Conservation (phyloP, 768 basidiomycete species). For the Pisolithus tinctorius region DNA sequence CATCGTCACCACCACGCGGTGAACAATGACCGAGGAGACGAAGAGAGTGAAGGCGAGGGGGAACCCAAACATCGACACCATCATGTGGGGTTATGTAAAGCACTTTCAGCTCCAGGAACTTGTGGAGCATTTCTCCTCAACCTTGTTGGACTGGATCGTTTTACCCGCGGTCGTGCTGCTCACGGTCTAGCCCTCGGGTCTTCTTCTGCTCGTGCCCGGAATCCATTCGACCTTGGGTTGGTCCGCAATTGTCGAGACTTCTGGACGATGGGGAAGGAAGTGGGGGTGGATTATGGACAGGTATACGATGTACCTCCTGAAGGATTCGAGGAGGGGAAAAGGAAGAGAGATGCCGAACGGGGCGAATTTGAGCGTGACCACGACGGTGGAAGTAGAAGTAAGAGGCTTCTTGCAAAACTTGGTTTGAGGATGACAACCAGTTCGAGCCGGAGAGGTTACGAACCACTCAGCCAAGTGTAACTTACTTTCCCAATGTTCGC, state of each 20-base stretch:
- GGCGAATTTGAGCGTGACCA: constrained; percentile 37
- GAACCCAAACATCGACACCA: constrained; percentile 42
- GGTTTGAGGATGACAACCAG: constrained; percentile 31
- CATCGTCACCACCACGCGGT: constrained; percentile 48
- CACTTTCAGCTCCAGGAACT: constrained; percentile 26
- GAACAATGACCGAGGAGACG: constrained; percentile 43
- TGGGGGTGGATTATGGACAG: constrained; percentile 86
- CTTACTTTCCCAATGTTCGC: neutral
- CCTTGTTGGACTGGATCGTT: constrained; percentile 88
- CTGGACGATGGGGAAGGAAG: constrained; percentile 79
- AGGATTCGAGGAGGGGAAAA: constrained; percentile 74
- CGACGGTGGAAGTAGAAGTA: constrained; percentile 36
- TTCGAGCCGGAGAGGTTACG: constrained; percentile 28
- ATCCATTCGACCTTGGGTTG: constrained; percentile 88
- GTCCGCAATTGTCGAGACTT: constrained; percentile 86
- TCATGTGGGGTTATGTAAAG: constrained; percentile 32
- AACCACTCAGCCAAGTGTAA: constrained; percentile 27
- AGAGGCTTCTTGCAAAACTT: constrained; percentile 30
- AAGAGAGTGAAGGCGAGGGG: constrained; percentile 30
- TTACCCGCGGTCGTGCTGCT: constrained; percentile 85
- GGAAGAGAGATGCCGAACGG: constrained; percentile 46
- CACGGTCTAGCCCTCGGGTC: constrained; percentile 73
- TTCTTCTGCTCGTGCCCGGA: constrained; percentile 52
- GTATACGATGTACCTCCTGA: constrained; percentile 86
- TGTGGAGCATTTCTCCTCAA: constrained; percentile 70